A percentile compares a stretch with the other conserved stretches of the same genome.
These are phyloP conservation scores for Thoreauomyces humboldtii DNA, from an alignment of 192 early-diverging fungal species.

Conservation along the genomic window DNA sequence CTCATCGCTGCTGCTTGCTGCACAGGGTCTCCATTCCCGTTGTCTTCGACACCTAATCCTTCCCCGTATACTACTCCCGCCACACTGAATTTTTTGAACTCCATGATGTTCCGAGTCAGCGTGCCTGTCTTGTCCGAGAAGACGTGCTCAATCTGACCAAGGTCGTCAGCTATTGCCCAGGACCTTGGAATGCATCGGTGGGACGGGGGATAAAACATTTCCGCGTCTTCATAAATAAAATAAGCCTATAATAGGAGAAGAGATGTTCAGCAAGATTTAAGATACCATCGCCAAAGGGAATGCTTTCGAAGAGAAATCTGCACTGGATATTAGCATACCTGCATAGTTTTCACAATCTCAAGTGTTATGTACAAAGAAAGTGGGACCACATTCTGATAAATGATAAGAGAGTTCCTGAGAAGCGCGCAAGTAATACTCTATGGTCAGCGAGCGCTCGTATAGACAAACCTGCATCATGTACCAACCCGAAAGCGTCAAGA, in stretches of 20 bases:
- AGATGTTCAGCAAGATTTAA: no score
- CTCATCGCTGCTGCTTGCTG: conserved; percentile 51
- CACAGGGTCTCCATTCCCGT: conserved; percentile 47
- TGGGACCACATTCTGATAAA: conserved; percentile 94
- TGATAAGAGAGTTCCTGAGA: conserved; percentile 80
- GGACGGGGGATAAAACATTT: conserved; percentile 82
- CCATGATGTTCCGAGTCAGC: conserved; percentile 95
- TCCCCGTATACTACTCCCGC: conserved; percentile 79
- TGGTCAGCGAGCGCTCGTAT: no score
- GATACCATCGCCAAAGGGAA: no score
- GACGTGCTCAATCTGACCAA: conserved; percentile 94
- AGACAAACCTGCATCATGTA: no score
- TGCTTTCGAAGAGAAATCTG: no score
- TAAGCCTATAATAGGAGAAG: conserved; percentile 70
- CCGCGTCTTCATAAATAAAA: conserved; percentile 86
- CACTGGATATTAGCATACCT: no score
- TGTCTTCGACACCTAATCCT: conserved; percentile 30
- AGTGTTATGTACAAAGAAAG: conserved; percentile 93
- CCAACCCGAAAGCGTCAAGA: conserved; percentile 40
- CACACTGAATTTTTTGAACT: conserved; percentile 88
- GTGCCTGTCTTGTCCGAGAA: conserved; percentile 99
- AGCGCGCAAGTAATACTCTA: no score
- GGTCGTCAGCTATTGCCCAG: conserved; percentile 89
- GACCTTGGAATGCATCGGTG: conserved; percentile 76
- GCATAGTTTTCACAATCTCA: conserved; percentile 87